These are phyloP conservation scores for Talaromyces verruculosus DNA, from an alignment of 2,329 filamentous ascomycete genomes.

Conservation along the genomic window DNA sequence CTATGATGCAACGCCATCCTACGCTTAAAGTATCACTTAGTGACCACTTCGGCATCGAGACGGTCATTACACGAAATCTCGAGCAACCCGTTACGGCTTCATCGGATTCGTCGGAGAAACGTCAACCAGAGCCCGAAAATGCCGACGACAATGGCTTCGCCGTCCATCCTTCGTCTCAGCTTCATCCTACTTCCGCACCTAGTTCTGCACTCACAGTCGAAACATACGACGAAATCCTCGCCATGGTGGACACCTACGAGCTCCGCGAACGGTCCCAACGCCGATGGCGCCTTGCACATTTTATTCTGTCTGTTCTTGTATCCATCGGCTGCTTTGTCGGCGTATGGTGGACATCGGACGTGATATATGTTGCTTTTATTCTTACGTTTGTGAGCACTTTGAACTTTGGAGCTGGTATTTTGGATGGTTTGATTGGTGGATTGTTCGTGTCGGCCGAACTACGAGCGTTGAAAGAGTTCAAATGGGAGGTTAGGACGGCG, in stretches of 20 bases:
- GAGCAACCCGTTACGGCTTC: slow-evolving; percentile 2
- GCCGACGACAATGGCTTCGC: slow-evolving; percentile 24
- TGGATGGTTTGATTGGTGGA: slow-evolving; percentile 83
- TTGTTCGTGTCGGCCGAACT: slow-evolving; percentile 85
- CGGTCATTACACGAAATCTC: slow-evolving; percentile 58
- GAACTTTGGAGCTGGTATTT: slow-evolving; percentile 69
- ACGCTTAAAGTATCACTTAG: slow-evolving; percentile 80
- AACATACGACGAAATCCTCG: slow-evolving; percentile 71
- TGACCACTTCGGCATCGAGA: slow-evolving; percentile 90
- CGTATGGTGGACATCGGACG: slow-evolving; percentile 72
- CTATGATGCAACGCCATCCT: slow-evolving; percentile 79
- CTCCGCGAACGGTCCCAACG: slow-evolving; percentile 71
- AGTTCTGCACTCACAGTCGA: slow-evolving; percentile 44
- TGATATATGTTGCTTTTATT: slow-evolving; percentile 74
- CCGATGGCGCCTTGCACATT: slow-evolving; percentile 70
- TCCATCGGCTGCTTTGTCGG: slow-evolving; percentile 74
- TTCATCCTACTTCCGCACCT: slow-evolving; percentile 25
- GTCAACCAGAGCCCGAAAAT: slow-evolving; percentile 20
- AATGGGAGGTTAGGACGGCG: slow-evolving; percentile 83
- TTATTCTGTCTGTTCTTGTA: slow-evolving; percentile 64
- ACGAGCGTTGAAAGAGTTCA: slow-evolving; percentile 80
- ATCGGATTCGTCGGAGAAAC: slow-evolving; percentile 12
- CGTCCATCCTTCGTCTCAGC: slow-evolving; percentile 10
- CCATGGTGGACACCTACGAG: slow-evolving; percentile 67
- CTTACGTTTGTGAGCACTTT: slow-evolving; percentile 78